Base-by-base conservation (phyloP, 78 protist genomes). In the Cavenderia fasciculata region DNA sequence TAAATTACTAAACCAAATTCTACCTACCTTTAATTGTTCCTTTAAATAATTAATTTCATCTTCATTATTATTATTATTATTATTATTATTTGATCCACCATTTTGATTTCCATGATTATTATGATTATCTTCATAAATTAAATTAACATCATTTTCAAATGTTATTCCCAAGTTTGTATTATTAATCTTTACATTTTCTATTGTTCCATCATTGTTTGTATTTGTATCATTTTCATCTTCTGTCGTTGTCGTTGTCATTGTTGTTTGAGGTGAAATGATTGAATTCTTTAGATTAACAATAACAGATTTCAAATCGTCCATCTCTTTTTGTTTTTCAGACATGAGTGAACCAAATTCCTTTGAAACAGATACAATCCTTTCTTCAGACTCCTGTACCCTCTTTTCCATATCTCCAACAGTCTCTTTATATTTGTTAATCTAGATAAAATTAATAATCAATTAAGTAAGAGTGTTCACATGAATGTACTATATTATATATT, bases 261-360 rank as follows among this genome's bases (percentile, higher is more conserved):
- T 40, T 54, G 4, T 31, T n/a, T 73, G 21, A 23, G 87, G 75
- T 3, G 90, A 68, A 1, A 68, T 52, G 18, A 68, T 29, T 14
- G 76, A 47, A 41, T 74, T 43, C 44, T 82, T 82, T 40, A 82
- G 59, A 68, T 82, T 65, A 11, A 41, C 54, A 69, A 56, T 82
- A 25, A 82, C 43, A 7, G 18, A 19, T 56, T 54, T 65, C 18
- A 82, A n/a, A 16, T 82, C 74, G 2, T n/a, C 29, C 18, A 82
- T 46, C 40, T 82, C 90, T 47, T 52, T 27, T 23, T 82, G 56
- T 57, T 82, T 82, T 59, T 82, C 90, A 29, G 56, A 66, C 61
- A 82, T 40, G 25, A 82, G 54, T 41, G 31, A 14, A n/a, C 70
- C 40, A 34, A 51, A 82, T n/a, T 82, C 90, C 43, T 68, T 82